Percentiles rank a stretch among this genome's conserved stretches.
Evolutionary conservation across 2,329 filamentous ascomycete genomes (phyloP).

Genomic region (Aureobasidium lini): DNA sequence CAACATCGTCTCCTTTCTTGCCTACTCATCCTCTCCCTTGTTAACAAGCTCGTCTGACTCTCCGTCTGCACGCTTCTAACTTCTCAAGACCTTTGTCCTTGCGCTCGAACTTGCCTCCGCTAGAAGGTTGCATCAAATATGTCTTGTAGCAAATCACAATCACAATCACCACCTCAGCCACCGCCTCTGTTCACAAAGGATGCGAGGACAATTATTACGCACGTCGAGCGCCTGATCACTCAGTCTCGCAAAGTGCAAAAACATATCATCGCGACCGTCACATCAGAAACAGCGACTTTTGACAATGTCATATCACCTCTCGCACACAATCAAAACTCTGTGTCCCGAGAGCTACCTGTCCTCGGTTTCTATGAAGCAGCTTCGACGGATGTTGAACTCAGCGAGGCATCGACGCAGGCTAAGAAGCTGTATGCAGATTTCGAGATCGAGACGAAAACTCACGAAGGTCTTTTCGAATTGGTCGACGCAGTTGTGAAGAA

Average conservation of each 20-base stretch:
- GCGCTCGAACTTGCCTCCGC: too few relatives aligned
- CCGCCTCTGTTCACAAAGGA: slow-evolving; percentile 72
- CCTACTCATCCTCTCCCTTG: too few relatives aligned
- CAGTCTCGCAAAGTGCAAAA: slow-evolving; percentile 45
- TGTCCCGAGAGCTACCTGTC: slow-evolving; percentile 46
- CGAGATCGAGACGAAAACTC: slow-evolving; percentile 68
- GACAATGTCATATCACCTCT: slow-evolving; percentile 58
- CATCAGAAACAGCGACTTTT: slow-evolving; percentile 49
- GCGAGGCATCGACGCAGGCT: slow-evolving; percentile 43
- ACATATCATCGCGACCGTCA: slow-evolving; percentile 54
- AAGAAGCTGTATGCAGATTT: slow-evolving; percentile 56
- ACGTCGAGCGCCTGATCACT: slow-evolving; percentile 45
- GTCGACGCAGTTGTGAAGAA: slow-evolving; percentile 44
- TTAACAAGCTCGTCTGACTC: too few relatives aligned
- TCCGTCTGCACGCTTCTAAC: too few relatives aligned
- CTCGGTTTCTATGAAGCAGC: slow-evolving; percentile 48
- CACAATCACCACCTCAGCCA: slow-evolving; percentile 57
- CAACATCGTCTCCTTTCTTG: too few relatives aligned
- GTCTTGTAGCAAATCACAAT: neutral
- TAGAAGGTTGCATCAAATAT: neutral
- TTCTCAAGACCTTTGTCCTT: too few relatives aligned
- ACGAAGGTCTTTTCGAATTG: slow-evolving; percentile 67
- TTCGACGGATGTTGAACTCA: slow-evolving; percentile 39
- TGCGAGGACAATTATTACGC: slow-evolving; percentile 57
- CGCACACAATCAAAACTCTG: slow-evolving; percentile 51